Evolutionary conservation across 352 stramenopile genomes (phyloP), one percentile per base, ranked within the genome.

Genomic region (Globisporangium okanoganense): DNA sequence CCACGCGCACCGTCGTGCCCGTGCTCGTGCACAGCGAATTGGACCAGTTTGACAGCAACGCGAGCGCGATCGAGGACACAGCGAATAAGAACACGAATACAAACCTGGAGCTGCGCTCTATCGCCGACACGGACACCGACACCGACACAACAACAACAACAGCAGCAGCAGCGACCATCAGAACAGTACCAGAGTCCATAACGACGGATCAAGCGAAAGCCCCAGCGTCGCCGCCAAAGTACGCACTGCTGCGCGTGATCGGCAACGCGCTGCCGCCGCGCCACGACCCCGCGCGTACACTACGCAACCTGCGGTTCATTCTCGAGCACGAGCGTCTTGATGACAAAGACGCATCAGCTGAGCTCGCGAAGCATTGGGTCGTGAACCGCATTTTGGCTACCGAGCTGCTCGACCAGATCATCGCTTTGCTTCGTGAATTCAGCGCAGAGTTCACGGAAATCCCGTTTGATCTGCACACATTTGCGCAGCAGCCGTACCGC

Each of bases 181-280:
- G 9, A 22, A 35, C 33, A 40, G 25, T 27, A 27, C 25, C 29
- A 25, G 18, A 4, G 27, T 27, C 0, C 18, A 27, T 14, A 18
- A 16, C 5, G 4, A 41, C 27, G 12, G 48, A 55, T 4, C 27
- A 40, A n/a, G 27, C 20, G 25, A 31, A 24, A n/a, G n/a, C 20
- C 6, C n/a, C 44, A 7, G 29, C 27, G 25, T 40, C 20, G 35
- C 59, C 64, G 3, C 67, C 70, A 33, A 69, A 33, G 24, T 81
- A 72, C 52, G 58, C 72, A 61, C 56, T 83, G 36, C 52, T 80
- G 20, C 75, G 77, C 5, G 59, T 70, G 16, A 76, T 87, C 41
- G 71, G 75, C 35, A 87, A 87, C 45, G 67, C 77, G 31, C 60
- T 87, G 53, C 72, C 77, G n/a, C 77, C 77, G 14, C 72, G 72